Base-by-base conservation (phyloP, 306 rosid genomes). In the Dalbergia cochinchinensis region DNA sequence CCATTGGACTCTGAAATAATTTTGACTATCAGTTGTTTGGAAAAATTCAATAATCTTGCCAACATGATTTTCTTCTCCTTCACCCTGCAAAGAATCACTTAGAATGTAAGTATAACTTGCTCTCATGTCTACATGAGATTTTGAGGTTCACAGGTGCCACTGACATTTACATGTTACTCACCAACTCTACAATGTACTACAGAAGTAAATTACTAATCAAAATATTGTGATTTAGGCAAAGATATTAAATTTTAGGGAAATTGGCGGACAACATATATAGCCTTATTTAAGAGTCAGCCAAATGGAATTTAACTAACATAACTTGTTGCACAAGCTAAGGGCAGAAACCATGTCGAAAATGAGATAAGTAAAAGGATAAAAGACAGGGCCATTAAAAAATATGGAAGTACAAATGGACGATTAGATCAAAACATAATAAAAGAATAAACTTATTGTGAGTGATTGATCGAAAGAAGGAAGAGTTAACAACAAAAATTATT, bases 1-100 rank as follows among this genome's bases (percentile, higher is more conserved):
- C 99, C 99, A 94, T 78, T 92, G 99, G 73, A 87, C 97, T 84
- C 97, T 87, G 80, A 94, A 92, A 86, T 91, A 92, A 31, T 85
- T 80, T 79, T 85, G 82, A 51, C 83, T 86, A 64, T 86, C 81
- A 60, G 92, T 87, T 86, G 97, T 91, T 75, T 84, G 88, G 67
- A 94, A 94, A 91, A 94, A 91, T 61, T 94, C 99, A 71, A 92
- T 11, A 75, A 94, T 90, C 89, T 86, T 91, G 80, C 99, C 99
- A 69, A 94, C 86, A 66, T 87, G 75, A 10, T 90, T 86, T 61
- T 87, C 37, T 65, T 68, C 85, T 76, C 74, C 97, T 74, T 92
- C 90, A 67, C 97, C 99, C 99, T 94, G 87, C 65, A 85, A 26
- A 80, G 76, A 69, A 76, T 79, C 47, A 76, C 66, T 76, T 77